phyloP scores from a whole-genome alignment of 202 grass and related monocot genomes.

The Carex arenaria region DNA sequence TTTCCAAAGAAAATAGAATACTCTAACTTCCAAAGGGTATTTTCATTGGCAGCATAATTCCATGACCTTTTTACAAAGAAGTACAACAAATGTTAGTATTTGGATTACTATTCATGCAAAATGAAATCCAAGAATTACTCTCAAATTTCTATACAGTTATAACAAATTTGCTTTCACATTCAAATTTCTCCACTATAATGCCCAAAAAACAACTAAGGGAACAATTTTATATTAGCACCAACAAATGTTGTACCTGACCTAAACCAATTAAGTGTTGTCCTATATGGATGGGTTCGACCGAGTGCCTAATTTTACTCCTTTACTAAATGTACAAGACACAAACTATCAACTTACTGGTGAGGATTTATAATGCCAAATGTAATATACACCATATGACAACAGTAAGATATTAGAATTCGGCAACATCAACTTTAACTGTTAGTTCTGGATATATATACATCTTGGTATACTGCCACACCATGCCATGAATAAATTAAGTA shows the following conservation, averaged over 20 bases:
- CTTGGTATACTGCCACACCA: no score
- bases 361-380: no score
- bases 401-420: no score
- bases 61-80: constrained; percentile 58
- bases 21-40: constrained; percentile 53
- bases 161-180: neutral
- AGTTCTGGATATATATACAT: no score
- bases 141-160: neutral
- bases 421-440: no score
- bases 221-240: neutral
- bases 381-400: no score
- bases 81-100: neutral
- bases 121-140: neutral
- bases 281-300: neutral
- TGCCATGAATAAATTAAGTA: no score
- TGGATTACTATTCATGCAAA: neutral
- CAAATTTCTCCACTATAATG: neutral
- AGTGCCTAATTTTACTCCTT: neutral
- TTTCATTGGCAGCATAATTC: constrained; percentile 75
- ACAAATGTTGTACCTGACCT: neutral
- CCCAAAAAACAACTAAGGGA: neutral
- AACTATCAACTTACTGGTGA: neutral
- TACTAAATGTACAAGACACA: neutral
- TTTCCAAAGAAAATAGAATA: constrained; percentile 53
- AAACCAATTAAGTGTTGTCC: neutral